Evolutionary conservation across 192 early-diverging fungal genomes (phyloP).

Genomic region (Chytriomyces confervae): DNA sequence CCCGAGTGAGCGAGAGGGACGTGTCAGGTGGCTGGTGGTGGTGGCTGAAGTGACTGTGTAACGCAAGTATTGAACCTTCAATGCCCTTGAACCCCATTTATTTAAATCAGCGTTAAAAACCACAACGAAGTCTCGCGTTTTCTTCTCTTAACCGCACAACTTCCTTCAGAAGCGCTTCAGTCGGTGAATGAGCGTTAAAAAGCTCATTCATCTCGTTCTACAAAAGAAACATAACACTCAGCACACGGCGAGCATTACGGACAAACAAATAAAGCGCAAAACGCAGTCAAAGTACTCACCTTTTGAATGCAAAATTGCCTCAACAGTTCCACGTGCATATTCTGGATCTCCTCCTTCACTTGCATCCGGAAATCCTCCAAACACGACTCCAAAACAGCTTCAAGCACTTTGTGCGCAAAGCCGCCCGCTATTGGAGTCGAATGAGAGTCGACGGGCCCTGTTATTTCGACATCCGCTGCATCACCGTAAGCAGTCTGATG

Average conservation of each 20-base stretch:
- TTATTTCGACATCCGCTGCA: too few relatives aligned
- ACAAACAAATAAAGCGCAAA: background rate
- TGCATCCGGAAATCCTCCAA: constrained; percentile 61
- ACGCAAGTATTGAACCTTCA: background rate
- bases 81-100: background rate
- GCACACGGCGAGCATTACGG: constrained; percentile 10
- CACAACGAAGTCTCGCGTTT: constrained; percentile 57
- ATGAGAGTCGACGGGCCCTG: too few relatives aligned
- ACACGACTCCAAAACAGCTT: constrained; percentile 66
- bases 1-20: background rate
- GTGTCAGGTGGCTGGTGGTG: background rate
- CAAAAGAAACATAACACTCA: background rate
- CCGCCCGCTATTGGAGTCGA: background rate
- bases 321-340: constrained; percentile 74
- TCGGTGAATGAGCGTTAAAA: constrained; percentile 56
- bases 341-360: constrained; percentile 66
- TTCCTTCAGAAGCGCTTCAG: constrained; percentile 58
- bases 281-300: constrained; percentile 43
- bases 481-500: too few relatives aligned
- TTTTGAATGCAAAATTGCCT: constrained; percentile 74
- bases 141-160: constrained; percentile 60
- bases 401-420: constrained; percentile 56
- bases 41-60: background rate
- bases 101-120: background rate
- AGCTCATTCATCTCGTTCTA: constrained; percentile 65